Conservation (phyloP, 345 rosid species). For the Sonneratia alba region DNA sequence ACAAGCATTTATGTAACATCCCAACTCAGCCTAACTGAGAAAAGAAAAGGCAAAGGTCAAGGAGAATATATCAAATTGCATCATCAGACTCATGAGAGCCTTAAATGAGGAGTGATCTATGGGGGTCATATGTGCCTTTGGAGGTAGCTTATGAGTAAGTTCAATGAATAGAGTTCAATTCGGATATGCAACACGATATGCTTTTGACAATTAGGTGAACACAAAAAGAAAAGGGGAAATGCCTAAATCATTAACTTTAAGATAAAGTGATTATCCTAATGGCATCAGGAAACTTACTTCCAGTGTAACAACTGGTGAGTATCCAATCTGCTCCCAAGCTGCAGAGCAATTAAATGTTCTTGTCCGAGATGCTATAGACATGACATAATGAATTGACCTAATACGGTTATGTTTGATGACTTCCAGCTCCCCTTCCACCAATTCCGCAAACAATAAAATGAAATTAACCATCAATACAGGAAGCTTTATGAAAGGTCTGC, state of each 20-base stretch:
- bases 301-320: conserved; percentile 54
- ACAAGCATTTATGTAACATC: neutral
- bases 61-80: neutral
- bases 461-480: conserved; percentile 39
- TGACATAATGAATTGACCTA: conserved; percentile 35
- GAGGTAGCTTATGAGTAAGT: neutral
- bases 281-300: conserved; percentile 35
- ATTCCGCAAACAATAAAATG: conserved; percentile 34
- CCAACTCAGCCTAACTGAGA: neutral
- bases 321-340: conserved; percentile 63
- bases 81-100: neutral
- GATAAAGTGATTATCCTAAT: neutral
- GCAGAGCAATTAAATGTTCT: conserved; percentile 80
- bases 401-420: conserved; percentile 25
- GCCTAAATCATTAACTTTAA: neutral
- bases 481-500: conserved; percentile 75
- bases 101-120: neutral
- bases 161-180: neutral
- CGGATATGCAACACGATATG: neutral
- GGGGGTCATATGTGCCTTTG: neutral
- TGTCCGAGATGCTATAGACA: conserved; percentile 53
- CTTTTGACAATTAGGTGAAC: neutral
- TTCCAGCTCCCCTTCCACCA: conserved; percentile 41
- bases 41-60: neutral
- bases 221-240: neutral